These are phyloP conservation scores for Coemansia sp. DNA, from an alignment of 192 early-diverging fungal species.

Conservation along the genomic window DNA sequence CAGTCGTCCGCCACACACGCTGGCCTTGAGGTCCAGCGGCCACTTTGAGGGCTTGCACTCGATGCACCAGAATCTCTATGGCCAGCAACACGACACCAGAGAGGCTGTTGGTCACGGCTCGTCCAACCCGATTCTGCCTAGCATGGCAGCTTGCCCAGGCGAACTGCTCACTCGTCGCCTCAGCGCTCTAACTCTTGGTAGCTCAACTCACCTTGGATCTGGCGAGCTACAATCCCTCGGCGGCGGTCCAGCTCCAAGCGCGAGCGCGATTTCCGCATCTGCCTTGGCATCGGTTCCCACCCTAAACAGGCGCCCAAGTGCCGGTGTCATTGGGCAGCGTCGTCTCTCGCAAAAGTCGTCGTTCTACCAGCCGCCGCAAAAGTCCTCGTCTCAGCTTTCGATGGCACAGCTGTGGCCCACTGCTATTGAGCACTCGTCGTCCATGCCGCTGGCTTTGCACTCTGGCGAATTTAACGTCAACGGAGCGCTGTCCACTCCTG, in stretches of 20 bases:
- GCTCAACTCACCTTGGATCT: background rate
- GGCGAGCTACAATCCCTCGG: background rate
- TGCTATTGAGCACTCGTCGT: constrained; percentile 1
- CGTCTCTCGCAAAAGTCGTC: constrained; percentile 47
- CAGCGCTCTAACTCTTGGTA: constrained; percentile 34
- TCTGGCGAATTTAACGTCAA: background rate
- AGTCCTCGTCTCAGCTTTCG: constrained; percentile 42
- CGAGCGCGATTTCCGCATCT: background rate
- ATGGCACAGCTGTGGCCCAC: constrained; percentile 39
- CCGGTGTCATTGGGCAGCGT: constrained; percentile 52
- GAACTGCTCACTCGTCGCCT: constrained; percentile 50
- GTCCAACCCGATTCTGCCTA: constrained; percentile 19
- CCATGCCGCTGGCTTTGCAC: background rate
- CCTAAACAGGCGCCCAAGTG: constrained; percentile 45
- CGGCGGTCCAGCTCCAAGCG: background rate
- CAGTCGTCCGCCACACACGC: constrained; percentile 13
- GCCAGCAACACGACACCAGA: constrained; percentile 10
- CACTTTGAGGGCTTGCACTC: constrained; percentile 21
- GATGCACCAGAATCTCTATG: constrained; percentile 12
- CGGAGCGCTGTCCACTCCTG: constrained; percentile 41
- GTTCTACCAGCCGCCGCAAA: constrained; percentile 37
- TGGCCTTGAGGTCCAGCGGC: constrained; percentile 14
- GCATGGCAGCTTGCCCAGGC: constrained; percentile 21
- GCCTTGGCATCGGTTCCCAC: background rate
- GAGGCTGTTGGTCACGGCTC: background rate